These are phyloP conservation scores for Lentinula raphanica DNA, from an alignment of 768 basidiomycete species.

Conservation along the genomic window DNA sequence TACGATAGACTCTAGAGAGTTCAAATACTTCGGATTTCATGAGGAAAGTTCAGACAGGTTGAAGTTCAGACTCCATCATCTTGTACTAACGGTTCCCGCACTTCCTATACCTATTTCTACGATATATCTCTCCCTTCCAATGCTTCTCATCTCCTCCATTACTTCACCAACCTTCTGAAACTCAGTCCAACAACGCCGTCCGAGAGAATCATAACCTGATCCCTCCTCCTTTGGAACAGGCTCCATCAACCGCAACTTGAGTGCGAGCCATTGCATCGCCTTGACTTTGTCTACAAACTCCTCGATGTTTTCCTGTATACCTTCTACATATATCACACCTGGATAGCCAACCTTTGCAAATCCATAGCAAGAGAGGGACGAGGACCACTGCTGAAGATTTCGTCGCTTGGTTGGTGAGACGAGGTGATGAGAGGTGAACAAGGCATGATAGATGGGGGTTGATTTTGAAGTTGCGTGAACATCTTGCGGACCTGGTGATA, in stretches of 20 bases:
- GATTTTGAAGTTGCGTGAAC: neutral
- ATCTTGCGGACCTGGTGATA: neutral
- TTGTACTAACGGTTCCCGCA: constrained; percentile 13
- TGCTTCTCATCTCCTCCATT: constrained; percentile 56
- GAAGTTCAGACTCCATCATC: no score
- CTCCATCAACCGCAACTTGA: constrained; percentile 59
- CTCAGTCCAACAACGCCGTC: constrained; percentile 47
- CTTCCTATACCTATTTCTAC: constrained; percentile 65
- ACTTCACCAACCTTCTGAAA: constrained; percentile 67
- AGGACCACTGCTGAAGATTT: constrained; percentile 50
- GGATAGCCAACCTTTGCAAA: constrained; percentile 77
- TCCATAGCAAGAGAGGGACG: constrained; percentile 48
- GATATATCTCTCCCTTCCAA: constrained; percentile 51
- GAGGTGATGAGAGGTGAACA: constrained; percentile 72
- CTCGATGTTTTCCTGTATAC: constrained; percentile 43
- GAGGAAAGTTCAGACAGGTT: no score
- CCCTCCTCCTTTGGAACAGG: constrained; percentile 20
- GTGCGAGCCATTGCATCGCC: constrained; percentile 74
- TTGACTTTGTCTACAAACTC: constrained; percentile 66
- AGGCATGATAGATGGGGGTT: constrained; percentile 41
- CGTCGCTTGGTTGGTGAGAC: constrained; percentile 60
- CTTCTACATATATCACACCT: constrained; percentile 70
- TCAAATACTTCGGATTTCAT: no score
- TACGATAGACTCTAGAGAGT: no score
- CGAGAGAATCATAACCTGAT: constrained; percentile 4